These are phyloP conservation scores for Chalciporus sphaerocephalus DNA, from an alignment of 768 basidiomycete species.

Conservation along the genomic window DNA sequence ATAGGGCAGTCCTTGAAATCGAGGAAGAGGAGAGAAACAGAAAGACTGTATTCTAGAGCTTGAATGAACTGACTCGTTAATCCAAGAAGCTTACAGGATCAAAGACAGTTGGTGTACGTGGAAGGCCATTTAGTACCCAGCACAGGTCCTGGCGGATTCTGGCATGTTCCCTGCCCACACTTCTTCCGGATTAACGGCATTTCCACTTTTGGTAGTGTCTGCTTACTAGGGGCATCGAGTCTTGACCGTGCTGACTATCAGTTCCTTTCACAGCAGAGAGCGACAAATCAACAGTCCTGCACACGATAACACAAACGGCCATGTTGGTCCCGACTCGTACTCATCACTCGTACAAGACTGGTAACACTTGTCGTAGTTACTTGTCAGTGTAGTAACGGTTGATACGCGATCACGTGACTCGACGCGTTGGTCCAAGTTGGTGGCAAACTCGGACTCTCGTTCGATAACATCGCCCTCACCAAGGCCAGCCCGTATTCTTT, in stretches of 20 bases:
- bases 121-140: not conserved
- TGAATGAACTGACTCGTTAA: not conserved
- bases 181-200: conserved; percentile 15
- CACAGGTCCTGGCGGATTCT: not conserved
- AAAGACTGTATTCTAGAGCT: not conserved
- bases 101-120: not conserved
- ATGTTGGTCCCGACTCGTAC: too few species aligned
- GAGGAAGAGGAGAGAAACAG: not conserved
- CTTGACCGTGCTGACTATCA: too few species aligned
- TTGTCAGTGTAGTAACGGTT: too few species aligned
- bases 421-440: conserved; percentile 17
- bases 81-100: too few species aligned
- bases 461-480: not conserved
- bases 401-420: conserved; percentile 22
- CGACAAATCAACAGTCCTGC: too few species aligned
- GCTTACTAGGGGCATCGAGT: too few species aligned
- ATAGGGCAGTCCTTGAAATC: not conserved
- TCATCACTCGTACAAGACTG: too few species aligned
- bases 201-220: not conserved
- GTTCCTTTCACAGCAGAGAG: too few species aligned
- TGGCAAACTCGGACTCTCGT: conserved; percentile 26
- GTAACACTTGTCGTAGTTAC: too few species aligned
- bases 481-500: too few species aligned
- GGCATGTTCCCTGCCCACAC: conserved; percentile 4
- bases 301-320: too few species aligned